phyloP scores from a whole-genome alignment of 768 basidiomycete species.

The Lyophyllum atratum region DNA sequence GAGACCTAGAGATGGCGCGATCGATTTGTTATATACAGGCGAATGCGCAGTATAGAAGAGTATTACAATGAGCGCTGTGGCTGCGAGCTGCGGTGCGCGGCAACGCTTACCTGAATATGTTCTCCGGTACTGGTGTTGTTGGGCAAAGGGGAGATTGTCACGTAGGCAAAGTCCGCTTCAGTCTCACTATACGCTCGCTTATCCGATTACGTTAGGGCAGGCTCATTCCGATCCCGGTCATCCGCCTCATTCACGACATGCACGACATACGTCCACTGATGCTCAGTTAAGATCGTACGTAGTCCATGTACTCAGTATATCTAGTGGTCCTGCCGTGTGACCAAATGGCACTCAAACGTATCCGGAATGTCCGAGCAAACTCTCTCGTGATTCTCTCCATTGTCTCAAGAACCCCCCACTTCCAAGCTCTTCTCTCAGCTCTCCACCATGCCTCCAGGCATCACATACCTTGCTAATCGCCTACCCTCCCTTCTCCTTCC shows the following conservation, averaged over 20 bases:
- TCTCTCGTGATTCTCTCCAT: constrained; percentile 13
- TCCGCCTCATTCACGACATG: neutral
- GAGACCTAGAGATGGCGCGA: constrained; percentile 13
- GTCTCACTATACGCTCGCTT: constrained; percentile 23
- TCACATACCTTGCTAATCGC: constrained; percentile 13
- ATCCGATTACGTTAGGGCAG: constrained; percentile 39
- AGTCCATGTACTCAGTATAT: neutral
- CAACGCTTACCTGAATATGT: neutral
- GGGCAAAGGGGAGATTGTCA: constrained; percentile 28
- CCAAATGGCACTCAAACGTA: neutral
- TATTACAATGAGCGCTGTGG: neutral
- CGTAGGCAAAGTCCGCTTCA: constrained; percentile 16
- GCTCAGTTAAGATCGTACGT: no score
- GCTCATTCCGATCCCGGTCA: constrained; percentile 9
- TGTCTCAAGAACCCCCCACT: neutral
- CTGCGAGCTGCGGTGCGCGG: constrained; percentile 24
- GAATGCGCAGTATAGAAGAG: neutral
- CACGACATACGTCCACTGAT: neutral
- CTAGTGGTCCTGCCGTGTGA: neutral
- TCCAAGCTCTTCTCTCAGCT: neutral
- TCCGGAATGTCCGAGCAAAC: neutral
- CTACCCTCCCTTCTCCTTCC: constrained; percentile 17
- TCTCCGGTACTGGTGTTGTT: constrained; percentile 18
- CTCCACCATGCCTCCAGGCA: constrained; percentile 18
- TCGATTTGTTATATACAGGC: constrained; percentile 15